A percentile compares a stretch with the other conserved stretches of the same genome.
phyloP scores from a whole-genome alignment of 2,329 filamentous ascomycete species.

The Gliomastix tumulicola region DNA sequence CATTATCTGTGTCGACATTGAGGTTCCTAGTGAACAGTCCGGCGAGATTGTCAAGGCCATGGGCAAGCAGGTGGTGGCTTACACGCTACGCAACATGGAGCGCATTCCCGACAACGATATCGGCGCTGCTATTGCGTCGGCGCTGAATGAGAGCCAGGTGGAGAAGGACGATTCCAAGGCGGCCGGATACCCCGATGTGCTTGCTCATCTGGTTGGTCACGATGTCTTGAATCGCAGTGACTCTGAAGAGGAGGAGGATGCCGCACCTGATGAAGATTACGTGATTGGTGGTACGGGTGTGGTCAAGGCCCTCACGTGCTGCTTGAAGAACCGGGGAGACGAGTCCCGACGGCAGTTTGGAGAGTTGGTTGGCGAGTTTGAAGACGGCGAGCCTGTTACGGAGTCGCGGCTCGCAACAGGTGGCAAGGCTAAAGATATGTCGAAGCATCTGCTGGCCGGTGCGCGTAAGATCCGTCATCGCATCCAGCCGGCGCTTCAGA shows the following conservation, averaged over 20 bases:
- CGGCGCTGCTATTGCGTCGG: slow-evolving; percentile 34
- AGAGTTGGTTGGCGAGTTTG: slow-evolving; percentile 45
- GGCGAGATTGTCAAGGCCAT: slow-evolving; percentile 87
- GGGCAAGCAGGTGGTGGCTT: slow-evolving; percentile 90
- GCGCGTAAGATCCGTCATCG: slow-evolving; percentile 82
- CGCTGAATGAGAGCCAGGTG: slow-evolving; percentile 28
- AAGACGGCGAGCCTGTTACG: slow-evolving; percentile 41
- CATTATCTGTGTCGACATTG: slow-evolving; percentile 85
- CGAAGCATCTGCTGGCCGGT: slow-evolving; percentile 78
- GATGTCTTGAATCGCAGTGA: slow-evolving; percentile 41
- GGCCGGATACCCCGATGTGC: slow-evolving; percentile 62
- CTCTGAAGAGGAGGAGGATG: slow-evolving; percentile 53
- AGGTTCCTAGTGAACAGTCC: slow-evolving; percentile 74
- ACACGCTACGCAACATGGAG: slow-evolving; percentile 89
- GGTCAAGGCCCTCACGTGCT: slow-evolving; percentile 87
- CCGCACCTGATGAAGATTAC: slow-evolving; percentile 85
- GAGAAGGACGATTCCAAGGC: slow-evolving; percentile 11
- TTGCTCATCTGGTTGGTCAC: slow-evolving; percentile 80
- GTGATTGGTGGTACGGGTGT: slow-evolving; percentile 94
- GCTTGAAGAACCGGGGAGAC: slow-evolving; percentile 68
- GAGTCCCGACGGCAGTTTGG: slow-evolving; percentile 49
- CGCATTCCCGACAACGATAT: slow-evolving; percentile 62
- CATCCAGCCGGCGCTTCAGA: slow-evolving; percentile 75
- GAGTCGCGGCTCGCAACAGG: slow-evolving; percentile 30
- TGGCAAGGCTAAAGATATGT: slow-evolving; percentile 81